Conservation (phyloP, 2,329 filamentous ascomycete species). For the Colletotrichum salicis region DNA sequence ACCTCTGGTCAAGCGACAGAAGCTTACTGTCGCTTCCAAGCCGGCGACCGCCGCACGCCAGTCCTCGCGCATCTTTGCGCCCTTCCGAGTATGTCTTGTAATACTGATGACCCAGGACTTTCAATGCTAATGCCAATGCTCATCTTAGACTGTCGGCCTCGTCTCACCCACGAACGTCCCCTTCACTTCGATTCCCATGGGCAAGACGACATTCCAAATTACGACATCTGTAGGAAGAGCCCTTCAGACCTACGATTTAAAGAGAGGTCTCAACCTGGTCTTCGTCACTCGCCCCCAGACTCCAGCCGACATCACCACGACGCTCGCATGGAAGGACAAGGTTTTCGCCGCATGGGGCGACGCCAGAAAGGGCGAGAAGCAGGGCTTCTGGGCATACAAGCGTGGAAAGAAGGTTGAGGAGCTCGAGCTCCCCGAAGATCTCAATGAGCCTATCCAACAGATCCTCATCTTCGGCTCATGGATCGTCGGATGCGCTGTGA, state of each 20-base stretch:
- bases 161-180: conserved; percentile 92
- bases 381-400: conserved; percentile 91
- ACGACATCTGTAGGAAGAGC: conserved; percentile 92
- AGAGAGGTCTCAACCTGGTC: conserved; percentile 87
- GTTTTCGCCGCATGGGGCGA: conserved; percentile 92
- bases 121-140: background rate
- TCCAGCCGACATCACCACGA: conserved; percentile 85
- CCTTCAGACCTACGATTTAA: conserved; percentile 95
- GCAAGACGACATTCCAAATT: conserved; percentile 96
- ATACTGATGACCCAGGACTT: conserved; percentile 9
- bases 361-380: conserved; percentile 56
- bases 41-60: conserved; percentile 50
- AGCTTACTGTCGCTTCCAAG: conserved; percentile 60
- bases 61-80: conserved; percentile 87
- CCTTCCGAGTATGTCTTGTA: conserved; percentile 80
- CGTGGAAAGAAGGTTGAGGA: conserved; percentile 86
- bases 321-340: conserved; percentile 85
- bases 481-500: conserved; percentile 83
- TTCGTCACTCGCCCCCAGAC: conserved; percentile 95
- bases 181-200: conserved; percentile 87
- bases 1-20: conserved; percentile 82
- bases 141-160: conserved; percentile 82
- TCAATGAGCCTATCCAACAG: conserved; percentile 77
- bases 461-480: conserved; percentile 89
- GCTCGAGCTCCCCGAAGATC: conserved; percentile 73